Percentiles rank a stretch among this genome's conserved stretches.
These are phyloP conservation scores for Phytophthora podocarpi DNA, from an alignment of 352 stramenopile species.

Conservation along the genomic window DNA sequence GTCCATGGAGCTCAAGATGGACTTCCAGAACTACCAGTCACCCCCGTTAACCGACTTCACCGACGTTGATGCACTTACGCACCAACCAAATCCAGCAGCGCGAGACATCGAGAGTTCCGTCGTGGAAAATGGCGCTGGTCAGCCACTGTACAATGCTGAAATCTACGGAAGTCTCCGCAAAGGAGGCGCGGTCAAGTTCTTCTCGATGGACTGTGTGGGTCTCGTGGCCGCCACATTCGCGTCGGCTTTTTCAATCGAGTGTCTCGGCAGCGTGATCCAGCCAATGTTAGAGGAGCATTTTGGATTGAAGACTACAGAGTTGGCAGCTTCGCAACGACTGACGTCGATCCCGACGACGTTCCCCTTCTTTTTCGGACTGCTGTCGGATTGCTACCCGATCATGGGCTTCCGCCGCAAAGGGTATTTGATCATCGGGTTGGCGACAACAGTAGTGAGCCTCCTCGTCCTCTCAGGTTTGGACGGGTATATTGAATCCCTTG, in stretches of 20 bases:
- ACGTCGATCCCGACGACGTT: constrained; percentile 66
- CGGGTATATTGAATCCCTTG: constrained; percentile 19
- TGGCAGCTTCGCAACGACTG: constrained; percentile 26
- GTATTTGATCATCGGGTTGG: constrained; percentile 75
- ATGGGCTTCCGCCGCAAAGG: constrained; percentile 78
- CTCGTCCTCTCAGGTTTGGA: constrained; percentile 36
- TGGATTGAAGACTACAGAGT: constrained; percentile 21
- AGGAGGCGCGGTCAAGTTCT: constrained; percentile 42
- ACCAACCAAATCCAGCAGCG: not conserved
- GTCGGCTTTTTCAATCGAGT: constrained; percentile 43
- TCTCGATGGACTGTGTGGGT: constrained; percentile 42
- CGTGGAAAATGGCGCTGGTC: not conserved
- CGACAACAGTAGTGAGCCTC: constrained; percentile 31
- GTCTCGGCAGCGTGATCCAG: constrained; percentile 26
- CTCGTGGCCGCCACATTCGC: constrained; percentile 48
- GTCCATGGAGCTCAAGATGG: constrained; percentile 20
- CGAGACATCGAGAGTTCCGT: constrained; percentile 11
- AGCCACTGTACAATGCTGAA: constrained; percentile 55
- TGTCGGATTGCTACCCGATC: constrained; percentile 83
- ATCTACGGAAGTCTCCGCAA: constrained; percentile 58
- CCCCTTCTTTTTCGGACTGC: constrained; percentile 82
- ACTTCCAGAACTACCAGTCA: constrained; percentile 24
- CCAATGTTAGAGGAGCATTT: constrained; percentile 43
- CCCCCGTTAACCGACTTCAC: constrained; percentile 3
- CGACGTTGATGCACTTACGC: not conserved